Percentiles rank a stretch among this genome's conserved stretches.
These are phyloP conservation scores for Lasiosphaeris hirsuta DNA, from an alignment of 495 filamentous ascomycete species.

Conservation along the genomic window DNA sequence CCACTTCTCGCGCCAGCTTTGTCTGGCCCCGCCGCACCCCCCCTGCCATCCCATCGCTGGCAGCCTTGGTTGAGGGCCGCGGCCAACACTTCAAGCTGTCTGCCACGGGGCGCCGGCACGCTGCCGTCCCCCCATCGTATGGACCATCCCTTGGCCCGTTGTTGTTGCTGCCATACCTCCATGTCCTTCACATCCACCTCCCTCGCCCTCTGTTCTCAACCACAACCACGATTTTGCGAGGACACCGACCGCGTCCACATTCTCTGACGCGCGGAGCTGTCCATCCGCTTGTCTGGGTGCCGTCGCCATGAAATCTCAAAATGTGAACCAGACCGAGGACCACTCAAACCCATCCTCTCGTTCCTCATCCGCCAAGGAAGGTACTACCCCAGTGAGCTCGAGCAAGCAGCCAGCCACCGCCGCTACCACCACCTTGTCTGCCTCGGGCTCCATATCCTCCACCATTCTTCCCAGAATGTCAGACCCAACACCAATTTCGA, in stretches of 20 bases:
- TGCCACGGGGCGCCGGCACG: constrained; percentile 27
- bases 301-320: constrained; percentile 35
- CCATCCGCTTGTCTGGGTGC: constrained; percentile 1
- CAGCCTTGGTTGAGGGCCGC: constrained; percentile 2
- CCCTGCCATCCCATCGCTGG: background rate
- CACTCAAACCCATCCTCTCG: constrained; percentile 24
- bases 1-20: background rate
- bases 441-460: constrained; percentile 16
- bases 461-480: constrained; percentile 29
- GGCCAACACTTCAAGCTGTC: constrained; percentile 7
- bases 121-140: constrained; percentile 26
- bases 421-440: constrained; percentile 8
- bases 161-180: constrained; percentile 8
- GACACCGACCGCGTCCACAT: constrained; percentile 4
- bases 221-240: constrained; percentile 8
- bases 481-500: constrained; percentile 22
- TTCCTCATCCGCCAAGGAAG: constrained; percentile 29
- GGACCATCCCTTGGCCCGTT: constrained; percentile 26
- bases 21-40: background rate
- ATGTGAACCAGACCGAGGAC: constrained; percentile 28
- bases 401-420: constrained; percentile 19
- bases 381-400: constrained; percentile 21
- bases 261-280: constrained; percentile 10
- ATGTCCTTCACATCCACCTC: constrained; percentile 13
- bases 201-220: constrained; percentile 6